Evolutionary conservation across 2,329 filamentous ascomycete species (phyloP), one percentile per base, ranked within the genome.

Genomic region (Thielaviopsis musarum): DNA sequence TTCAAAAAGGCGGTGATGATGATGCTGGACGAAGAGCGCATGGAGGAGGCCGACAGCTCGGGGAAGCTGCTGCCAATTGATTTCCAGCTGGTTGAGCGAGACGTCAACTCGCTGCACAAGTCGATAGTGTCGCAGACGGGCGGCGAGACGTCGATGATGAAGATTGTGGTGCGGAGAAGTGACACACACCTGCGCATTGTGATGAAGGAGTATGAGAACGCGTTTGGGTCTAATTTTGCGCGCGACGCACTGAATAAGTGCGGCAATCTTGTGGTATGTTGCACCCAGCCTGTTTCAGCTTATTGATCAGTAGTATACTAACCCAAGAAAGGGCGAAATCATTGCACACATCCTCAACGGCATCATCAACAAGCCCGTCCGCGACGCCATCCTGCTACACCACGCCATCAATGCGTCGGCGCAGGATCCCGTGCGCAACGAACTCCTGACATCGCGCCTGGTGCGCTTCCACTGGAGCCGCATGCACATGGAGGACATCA

Each of bases 321-420:
- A 66, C 62, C 19, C 26, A 3, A 54, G 15, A 38, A 65, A 96
- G 91, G 93, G 93, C 64, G 93, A 98, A 74, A 83, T 95, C 21
- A 82, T 97, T 45, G 88, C 90, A 0, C 93, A 97, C 71, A 88
- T 97, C 65, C 84, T 98, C 67, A 96, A 97, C 72, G 93, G 93
- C 66, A 84, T 95, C 60, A 95, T 97, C 74, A 97, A 97, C 74
- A 87, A 87, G 61, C 91, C 93, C 5, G 89, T 95, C 63, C 88
- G 93, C 59, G 93, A 97, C 70, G 89, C 91, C 2, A 79, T 96
- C 45, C 83, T 97, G 2, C 77, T 98, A 1, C 84, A 95, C 70
- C 93, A 97, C 73, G 91, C 93, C 1, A 82, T 97, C 64, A 85
- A 83, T 21, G 80, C 85, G 53, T 84, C 85, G 3, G 80, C 78